Base-by-base conservation (phyloP, 176 grass and related monocot genomes). In the Tuctoria greenei region DNA sequence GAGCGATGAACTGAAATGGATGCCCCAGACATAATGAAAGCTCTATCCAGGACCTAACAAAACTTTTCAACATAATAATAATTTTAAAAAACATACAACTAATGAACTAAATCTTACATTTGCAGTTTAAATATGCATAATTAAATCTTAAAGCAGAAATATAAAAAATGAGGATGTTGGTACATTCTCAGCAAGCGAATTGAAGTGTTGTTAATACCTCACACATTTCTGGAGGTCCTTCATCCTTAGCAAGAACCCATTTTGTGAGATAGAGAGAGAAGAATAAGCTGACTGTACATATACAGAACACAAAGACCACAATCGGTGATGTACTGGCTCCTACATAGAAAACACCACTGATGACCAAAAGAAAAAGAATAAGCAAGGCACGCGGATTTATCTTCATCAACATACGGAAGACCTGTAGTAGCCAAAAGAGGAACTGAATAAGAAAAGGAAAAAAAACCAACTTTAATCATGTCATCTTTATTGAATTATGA, bases 221-320 rank as follows among this genome's bases (percentile, higher is more conserved):
- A 50, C 71, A 86, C 95, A 99, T 99, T 88, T 99, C 95, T 86
- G 95, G 87, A 67, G 95, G 95, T 20, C 95, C 95, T 76, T 99
- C 95, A 67, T 99, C 95, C 79, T 99, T 99, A n/a, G 95, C 86
- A 67, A 99, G 95, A 84, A 99, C 95, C 95, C 95, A 95, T 78
- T 92, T 99, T 81, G 91, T 82, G 61, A 95, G 95, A 77, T 95
- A 99, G 46, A 99, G 64, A 61, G 95, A 68, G 80, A 99, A 99
- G 85, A 95, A 86, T 82, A 99, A 86, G 79, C 89, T 92, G 72
- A 99, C 70, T 40, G 86, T 95, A 79, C 95, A 99, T 61, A 99
- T 90, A 71, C 84, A 90, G 84, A 99, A 94, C 26, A 99, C 95
- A 69, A 99, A 99, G 85, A 99, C 54, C 51, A 99, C 20, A 88